Percentiles rank a stretch among this genome's conserved stretches.
These are phyloP conservation scores for Candida arabinofermentans DNA, from an alignment of 805 yeast genomes.

Conservation along the genomic window DNA sequence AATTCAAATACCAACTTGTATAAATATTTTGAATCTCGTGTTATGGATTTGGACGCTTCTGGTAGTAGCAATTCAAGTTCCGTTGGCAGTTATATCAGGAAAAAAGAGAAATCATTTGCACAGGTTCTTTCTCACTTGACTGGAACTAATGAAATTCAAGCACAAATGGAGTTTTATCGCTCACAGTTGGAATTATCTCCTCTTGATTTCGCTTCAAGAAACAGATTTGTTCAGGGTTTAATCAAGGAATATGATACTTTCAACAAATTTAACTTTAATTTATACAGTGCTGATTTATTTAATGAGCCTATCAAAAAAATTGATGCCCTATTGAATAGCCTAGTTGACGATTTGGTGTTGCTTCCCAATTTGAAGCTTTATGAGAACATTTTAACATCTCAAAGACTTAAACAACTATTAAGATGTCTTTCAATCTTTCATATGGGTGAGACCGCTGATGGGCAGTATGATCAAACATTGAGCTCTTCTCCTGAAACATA, in stretches of 20 bases:
- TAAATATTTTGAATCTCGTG: slow-evolving; percentile 3
- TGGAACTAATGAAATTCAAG: slow-evolving; percentile 9
- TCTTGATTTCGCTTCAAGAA: slow-evolving; percentile 1
- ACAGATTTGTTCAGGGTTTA: slow-evolving; percentile 7
- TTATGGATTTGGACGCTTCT: not conserved
- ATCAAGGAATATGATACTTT: not conserved
- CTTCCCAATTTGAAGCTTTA: slow-evolving; percentile 11
- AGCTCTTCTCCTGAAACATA: slow-evolving; percentile 10
- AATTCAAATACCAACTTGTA: not conserved
- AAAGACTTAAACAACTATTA: slow-evolving; percentile 1
- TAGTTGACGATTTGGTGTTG: slow-evolving; percentile 9
- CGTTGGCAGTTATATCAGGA: slow-evolving; percentile 9
- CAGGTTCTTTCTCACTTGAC: slow-evolving; percentile 15
- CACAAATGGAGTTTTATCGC: slow-evolving; percentile 12
- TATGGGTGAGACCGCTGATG: no score
- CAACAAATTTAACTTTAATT: slow-evolving; percentile 2
- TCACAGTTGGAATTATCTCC: slow-evolving; percentile 4
- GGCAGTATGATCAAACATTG: no score
- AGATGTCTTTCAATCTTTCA: no score
- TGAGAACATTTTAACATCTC: slow-evolving; percentile 7
- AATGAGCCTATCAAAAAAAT: slow-evolving; percentile 1
- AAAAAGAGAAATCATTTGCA: slow-evolving; percentile 13
- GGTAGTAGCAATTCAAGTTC: slow-evolving; percentile 8
- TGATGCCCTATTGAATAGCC: slow-evolving; percentile 4
- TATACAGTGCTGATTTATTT: slow-evolving; percentile 6